Conservation (phyloP, 2,329 filamentous ascomycete species). For the Pseudogymnoascus destructans region DNA sequence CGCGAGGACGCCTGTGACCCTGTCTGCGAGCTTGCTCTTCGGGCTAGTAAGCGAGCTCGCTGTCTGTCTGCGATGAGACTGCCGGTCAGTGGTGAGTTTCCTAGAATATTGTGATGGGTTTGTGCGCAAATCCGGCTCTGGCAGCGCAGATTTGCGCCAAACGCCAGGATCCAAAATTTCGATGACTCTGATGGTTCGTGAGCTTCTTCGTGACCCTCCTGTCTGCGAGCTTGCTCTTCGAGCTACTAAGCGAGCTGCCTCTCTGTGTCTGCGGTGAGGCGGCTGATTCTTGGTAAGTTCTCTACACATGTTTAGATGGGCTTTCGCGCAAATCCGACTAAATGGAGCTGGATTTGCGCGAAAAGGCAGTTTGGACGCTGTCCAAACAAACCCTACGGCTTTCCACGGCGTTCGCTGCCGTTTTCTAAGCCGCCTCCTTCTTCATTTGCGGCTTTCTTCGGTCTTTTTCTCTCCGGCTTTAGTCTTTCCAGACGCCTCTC, state of each 20-base stretch:
- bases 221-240: neutral
- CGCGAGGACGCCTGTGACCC: neutral
- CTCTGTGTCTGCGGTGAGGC: neutral
- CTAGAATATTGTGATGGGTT: neutral
- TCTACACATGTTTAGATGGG: neutral
- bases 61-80: no score
- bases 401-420: neutral
- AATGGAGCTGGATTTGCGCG: neutral
- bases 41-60: no score
- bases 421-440: neutral
- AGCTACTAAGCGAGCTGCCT: neutral
- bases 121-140: neutral
- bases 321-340: neutral
- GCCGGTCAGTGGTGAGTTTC: no score
- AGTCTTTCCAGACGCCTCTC: neutral
- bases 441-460: neutral
- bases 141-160: neutral
- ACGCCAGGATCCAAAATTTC: neutral
- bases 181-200: neutral
- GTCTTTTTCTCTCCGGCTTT: neutral
- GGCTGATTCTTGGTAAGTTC: no score
- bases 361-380: neutral
- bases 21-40: neutral
- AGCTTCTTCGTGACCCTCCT: neutral
- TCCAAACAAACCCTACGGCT: neutral